Evolutionary conservation across 2,329 filamentous ascomycete species (phyloP).

Genomic region (Macrophomina phaseolina): DNA sequence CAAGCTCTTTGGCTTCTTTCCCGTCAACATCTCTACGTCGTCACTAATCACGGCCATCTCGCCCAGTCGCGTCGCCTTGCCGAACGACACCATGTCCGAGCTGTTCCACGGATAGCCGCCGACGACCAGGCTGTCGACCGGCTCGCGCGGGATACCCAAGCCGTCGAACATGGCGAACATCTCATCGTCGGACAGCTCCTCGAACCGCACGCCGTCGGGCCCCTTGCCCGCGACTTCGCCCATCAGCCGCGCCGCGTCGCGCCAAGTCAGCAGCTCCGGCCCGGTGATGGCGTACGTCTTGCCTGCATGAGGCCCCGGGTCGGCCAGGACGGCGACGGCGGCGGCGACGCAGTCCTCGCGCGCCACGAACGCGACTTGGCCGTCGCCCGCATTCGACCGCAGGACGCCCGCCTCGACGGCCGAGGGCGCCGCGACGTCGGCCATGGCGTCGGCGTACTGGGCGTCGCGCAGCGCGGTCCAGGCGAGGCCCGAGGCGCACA

Average conservation of each 20-base stretch:
- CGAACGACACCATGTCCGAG: constrained; percentile 15
- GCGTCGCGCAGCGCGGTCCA: constrained; percentile 25
- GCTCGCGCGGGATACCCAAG: constrained; percentile 8
- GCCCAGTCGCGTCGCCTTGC: constrained; percentile 17
- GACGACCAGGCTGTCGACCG: neutral
- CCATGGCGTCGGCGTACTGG: constrained; percentile 22
- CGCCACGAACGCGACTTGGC: constrained; percentile 12
- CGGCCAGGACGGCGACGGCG: constrained; percentile 4
- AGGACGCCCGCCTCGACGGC: neutral
- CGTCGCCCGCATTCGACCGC: constrained; percentile 10
- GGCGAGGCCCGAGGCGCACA: neutral
- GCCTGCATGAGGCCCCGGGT: neutral
- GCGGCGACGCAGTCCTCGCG: constrained; percentile 18
- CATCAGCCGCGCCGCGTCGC: constrained; percentile 7
- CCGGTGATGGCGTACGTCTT: constrained; percentile 16
- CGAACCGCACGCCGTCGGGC: neutral
- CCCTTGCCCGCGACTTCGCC: constrained; percentile 9
- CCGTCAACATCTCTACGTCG: constrained; percentile 18
- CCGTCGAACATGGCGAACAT: constrained; percentile 9
- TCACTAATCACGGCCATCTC: constrained; percentile 18
- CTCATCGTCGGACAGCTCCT: neutral
- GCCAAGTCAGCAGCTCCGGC: constrained; percentile 18
- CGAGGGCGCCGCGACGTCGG: constrained; percentile 8
- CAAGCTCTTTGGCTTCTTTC: constrained; percentile 6
- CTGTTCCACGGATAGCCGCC: constrained; percentile 1